phyloP scores from a whole-genome alignment of 1,284 basidiomycete species.

The Ceratobasidium sp. region DNA sequence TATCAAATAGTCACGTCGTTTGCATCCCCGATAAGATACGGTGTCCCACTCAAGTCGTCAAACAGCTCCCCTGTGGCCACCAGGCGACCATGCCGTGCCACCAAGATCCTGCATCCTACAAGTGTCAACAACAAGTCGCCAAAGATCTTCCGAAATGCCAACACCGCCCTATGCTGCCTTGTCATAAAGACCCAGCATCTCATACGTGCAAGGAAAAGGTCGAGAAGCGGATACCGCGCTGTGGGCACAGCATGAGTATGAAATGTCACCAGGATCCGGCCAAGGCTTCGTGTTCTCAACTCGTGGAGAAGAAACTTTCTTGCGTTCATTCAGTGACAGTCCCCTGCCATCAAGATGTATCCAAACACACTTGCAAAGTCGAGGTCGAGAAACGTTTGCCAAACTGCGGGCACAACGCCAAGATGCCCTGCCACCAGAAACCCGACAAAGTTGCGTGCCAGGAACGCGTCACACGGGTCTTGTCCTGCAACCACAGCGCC shows the following conservation, averaged over 20 bases:
- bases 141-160: conserved; percentile 64
- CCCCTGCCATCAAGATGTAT: not conserved
- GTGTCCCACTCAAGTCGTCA: conserved; percentile 57
- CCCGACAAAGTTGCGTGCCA: conserved; percentile 54
- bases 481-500: conserved; percentile 54
- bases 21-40: conserved; percentile 55
- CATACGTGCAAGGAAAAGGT: conserved; percentile 54
- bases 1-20: too few species aligned
- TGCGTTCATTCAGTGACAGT: not conserved
- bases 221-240: conserved; percentile 57
- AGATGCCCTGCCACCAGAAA: conserved; percentile 57
- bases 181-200: conserved; percentile 56
- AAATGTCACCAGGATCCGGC: conserved; percentile 56
- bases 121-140: conserved; percentile 55
- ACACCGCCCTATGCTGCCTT: conserved; percentile 58
- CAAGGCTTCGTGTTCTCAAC: conserved; percentile 55
- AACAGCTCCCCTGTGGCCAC: conserved; percentile 67
- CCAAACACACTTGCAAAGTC: conserved; percentile 52
- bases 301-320: conserved; percentile 53
- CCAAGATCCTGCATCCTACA: conserved; percentile 52
- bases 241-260: conserved; percentile 50
- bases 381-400: conserved; percentile 49
- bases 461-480: conserved; percentile 54
- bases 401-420: conserved; percentile 61
- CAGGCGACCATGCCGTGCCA: conserved; percentile 57